Conservation (phyloP, 768 basidiomycete species). For the Termitomyces sp. region DNA sequence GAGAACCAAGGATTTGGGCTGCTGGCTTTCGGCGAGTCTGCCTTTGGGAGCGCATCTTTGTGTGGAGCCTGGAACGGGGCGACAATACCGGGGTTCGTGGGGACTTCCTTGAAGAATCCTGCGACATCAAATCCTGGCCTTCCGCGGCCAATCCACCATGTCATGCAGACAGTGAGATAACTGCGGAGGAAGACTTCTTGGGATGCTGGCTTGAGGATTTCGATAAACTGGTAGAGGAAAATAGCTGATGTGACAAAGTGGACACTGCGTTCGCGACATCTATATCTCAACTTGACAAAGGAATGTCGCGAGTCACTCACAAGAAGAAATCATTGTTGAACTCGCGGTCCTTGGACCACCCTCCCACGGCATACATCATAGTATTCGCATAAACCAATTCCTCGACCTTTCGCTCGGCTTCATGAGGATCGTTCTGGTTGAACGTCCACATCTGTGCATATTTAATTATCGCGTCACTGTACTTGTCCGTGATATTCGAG, state of each 20-base stretch:
- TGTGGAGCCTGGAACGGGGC: constrained; percentile 18
- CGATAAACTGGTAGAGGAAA: no score
- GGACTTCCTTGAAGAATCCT: constrained; percentile 37
- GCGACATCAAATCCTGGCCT: constrained; percentile 43
- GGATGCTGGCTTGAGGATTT: no score
- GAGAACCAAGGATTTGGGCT: constrained; percentile 57
- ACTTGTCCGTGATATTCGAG: constrained; percentile 27
- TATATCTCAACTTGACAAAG: no score
- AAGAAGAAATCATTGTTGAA: no score
- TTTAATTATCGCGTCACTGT: constrained; percentile 33
- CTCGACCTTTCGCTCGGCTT: constrained; percentile 51
- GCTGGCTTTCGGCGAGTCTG: constrained; percentile 26
- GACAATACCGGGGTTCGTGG: constrained; percentile 11
- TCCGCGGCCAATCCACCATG: constrained; percentile 27
- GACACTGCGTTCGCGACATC: no score
- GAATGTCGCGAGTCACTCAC: no score
- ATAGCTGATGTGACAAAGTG: no score
- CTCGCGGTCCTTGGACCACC: no score
- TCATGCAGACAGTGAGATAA: no score
- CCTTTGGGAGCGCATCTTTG: constrained; percentile 17
- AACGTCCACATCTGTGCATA: constrained; percentile 41
- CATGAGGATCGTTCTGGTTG: constrained; percentile 25
- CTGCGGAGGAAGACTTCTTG: no score
- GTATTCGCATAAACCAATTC: constrained; percentile 23
- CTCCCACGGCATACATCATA: no score